Base-by-base conservation (phyloP, 306 rosid species). In the Pueraria montana region DNA sequence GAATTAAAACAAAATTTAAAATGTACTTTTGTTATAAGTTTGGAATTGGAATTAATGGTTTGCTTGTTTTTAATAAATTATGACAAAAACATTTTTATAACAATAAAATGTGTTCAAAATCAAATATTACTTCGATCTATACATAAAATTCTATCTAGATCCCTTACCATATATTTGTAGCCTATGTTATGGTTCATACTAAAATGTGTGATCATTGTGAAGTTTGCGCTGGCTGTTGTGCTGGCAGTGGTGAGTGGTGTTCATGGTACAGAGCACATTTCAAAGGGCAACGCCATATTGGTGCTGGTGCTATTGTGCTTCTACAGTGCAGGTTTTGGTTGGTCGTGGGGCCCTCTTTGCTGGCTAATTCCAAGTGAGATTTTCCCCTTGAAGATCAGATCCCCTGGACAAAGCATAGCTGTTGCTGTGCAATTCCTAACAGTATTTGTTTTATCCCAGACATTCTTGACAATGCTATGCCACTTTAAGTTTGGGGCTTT, bases 341-440 rank as follows among this genome's bases (percentile, higher is more conserved):
- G 90, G 91, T 91, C 94, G 7, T 91, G 97, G 97, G 94, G 97
- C 0, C 94, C 94, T 16, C 83, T 92, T 8, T 77, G 58, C 34
- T 92, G 97, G 97, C 93, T 92, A 34, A 73, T 92, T 53, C 92
- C 97, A 2, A 92, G 91, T 65, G 97, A 92, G 46, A 92, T 92
- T 18, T 91, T 86, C 13, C 97, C 97, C 16, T 36, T 82, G 75
- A 89, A 87, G 21, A 88, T 92, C 13, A 80, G 97, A 18, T 49
- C 87, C 38, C 73, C 84, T 0, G 92, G 97, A 16, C 94, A 91
- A 64, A 89, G 97, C 89, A 76, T 92, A 21, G 85, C 89, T 5
- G 48, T 88, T 11, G 92, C 86, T 0, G 65, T 88, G 46, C 89
- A 89, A 75, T 92, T 89, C 74, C 87, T 82, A 16, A 82, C 82